Base-by-base conservation (phyloP, 2,329 filamentous ascomycete species). In the Nothomitra cinnamomea region DNA sequence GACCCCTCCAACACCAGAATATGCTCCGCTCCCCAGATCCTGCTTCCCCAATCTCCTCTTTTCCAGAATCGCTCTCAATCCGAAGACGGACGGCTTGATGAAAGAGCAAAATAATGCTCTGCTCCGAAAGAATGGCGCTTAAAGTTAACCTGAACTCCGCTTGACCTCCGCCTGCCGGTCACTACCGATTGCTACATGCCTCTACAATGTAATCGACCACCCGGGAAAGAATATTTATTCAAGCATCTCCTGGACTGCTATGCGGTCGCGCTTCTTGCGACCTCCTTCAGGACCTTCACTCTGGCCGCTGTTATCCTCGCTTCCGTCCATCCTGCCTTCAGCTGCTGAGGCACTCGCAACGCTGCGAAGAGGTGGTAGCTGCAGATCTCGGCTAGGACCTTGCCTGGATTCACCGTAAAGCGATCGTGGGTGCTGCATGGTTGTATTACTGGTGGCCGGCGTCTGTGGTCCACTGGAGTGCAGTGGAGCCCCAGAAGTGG, bases 221-320 rank as follows among this genome's bases (percentile, higher is more conserved):
- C 19, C 45, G 45, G 15, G 6, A 49, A 35, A 35, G n/a, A 12
- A n/a, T 12, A 7, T 35, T 24, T 53, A 53, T 28, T 32, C 52
- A 2, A 53, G 15, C 41, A 53, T 53, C 25, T 53, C 52, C 28
- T 53, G 22, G 41, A 53, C 52, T 21, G 52, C 41, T 15, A 53
- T 47, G 17, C 52, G 36, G 28, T 53, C 40, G 4, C 52, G 36
- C 41, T 53, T 49, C 24, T 47, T 42, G 19, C 41, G 40, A 22
- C 51, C 24, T 36, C 52, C 41, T 17, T 48, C 52, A 12, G 38
- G 38, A 4, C 28, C 15, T 19, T 32, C 41, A 47, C 52, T 47
- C 19, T 47, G 32, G 17, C 32, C 22, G 1, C 41, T n/a, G n/a
- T 13, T 36, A 2, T 32, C 36, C 32, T 19, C 52, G 21, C 43